phyloP scores from a whole-genome alignment of 1,284 basidiomycete genomes.

The Flammula alnicola region DNA sequence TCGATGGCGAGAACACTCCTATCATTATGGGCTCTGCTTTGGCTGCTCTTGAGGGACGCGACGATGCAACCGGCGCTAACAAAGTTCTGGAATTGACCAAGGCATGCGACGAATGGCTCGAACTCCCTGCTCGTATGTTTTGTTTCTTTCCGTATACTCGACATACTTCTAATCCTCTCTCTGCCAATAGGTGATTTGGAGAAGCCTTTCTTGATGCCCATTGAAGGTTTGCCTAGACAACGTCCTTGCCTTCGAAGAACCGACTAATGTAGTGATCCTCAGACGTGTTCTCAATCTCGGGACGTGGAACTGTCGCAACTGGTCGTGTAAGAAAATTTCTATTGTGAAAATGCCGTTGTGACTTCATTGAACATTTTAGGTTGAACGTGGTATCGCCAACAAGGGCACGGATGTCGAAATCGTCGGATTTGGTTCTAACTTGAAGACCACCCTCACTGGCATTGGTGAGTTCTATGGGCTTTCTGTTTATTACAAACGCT shows the following conservation, averaged over 20 bases:
- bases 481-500: not conserved
- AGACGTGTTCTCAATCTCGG: slow-evolving; percentile 98
- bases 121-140: slow-evolving; percentile 86
- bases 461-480: slow-evolving; percentile 68
- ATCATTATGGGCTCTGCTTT: slow-evolving; percentile 97
- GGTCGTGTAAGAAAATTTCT: slow-evolving; percentile 67
- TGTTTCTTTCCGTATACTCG: slow-evolving; percentile 10
- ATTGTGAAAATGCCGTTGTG: not conserved
- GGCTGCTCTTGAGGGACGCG: slow-evolving; percentile 88
- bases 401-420: slow-evolving; percentile 97
- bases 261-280: slow-evolving; percentile 3
- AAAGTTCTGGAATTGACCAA: slow-evolving; percentile 89
- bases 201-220: slow-evolving; percentile 96
- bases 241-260: slow-evolving; percentile 4
- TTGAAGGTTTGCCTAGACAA: slow-evolving; percentile 65
- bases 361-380: slow-evolving; percentile 45
- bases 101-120: slow-evolving; percentile 94
- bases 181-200: slow-evolving; percentile 83
- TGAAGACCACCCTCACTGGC: slow-evolving; percentile 96
- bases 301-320: slow-evolving; percentile 97
- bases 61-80: slow-evolving; percentile 78
- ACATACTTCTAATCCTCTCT: not conserved
- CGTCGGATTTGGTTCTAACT: slow-evolving; percentile 80
- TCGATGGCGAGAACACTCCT: slow-evolving; percentile 96
- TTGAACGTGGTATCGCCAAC: slow-evolving; percentile 91